phyloP scores from a whole-genome alignment of 2,329 filamentous ascomycete genomes.

The Fusarium xylarioides region DNA sequence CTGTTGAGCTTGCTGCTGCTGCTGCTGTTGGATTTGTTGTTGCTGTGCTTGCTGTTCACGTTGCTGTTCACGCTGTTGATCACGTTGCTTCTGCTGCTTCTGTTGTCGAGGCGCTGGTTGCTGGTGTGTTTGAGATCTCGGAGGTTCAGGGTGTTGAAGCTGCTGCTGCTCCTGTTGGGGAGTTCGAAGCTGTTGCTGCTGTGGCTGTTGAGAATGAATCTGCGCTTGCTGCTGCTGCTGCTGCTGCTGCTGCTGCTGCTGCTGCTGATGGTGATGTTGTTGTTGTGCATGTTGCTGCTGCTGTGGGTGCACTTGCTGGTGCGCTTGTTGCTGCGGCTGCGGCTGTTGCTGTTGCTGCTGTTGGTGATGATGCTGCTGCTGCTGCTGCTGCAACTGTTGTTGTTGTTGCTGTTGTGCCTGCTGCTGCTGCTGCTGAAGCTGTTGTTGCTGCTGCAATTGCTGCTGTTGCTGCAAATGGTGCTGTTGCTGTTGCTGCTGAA shows the following conservation, averaged over 20 bases:
- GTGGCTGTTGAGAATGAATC: slow-evolving; percentile 34
- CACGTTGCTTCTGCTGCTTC: slow-evolving; percentile 44
- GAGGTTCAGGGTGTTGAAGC: slow-evolving; percentile 35
- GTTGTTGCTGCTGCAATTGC: slow-evolving; percentile 44
- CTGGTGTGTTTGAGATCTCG: slow-evolving; percentile 42
- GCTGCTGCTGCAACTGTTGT: slow-evolving; percentile 38
- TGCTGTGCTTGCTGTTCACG: slow-evolving; percentile 44
- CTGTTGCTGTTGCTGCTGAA: slow-evolving; percentile 41
- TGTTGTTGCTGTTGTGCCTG: slow-evolving; percentile 44
- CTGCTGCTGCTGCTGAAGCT: slow-evolving; percentile 38
- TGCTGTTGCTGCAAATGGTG: slow-evolving; percentile 44
- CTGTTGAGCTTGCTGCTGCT: slow-evolving; percentile 38
- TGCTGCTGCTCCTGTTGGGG: slow-evolving; percentile 43
- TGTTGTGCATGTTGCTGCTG: slow-evolving; percentile 45
- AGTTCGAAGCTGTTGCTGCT: slow-evolving; percentile 40
- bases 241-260: slow-evolving; percentile 41
- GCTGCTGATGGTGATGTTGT: slow-evolving; percentile 42
- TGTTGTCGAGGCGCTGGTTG: slow-evolving; percentile 44
- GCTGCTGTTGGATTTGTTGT: slow-evolving; percentile 38
- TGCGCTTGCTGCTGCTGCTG: slow-evolving; percentile 41
- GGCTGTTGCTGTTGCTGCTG: slow-evolving; percentile 43
- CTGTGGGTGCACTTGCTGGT: slow-evolving; percentile 48
- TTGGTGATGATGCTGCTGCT: slow-evolving; percentile 45
- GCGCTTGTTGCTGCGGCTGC: slow-evolving; percentile 40
- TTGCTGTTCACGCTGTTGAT: slow-evolving; percentile 48